These are phyloP conservation scores for Elsinoe arachidis DNA, from an alignment of 2,329 filamentous ascomycete genomes.

Conservation along the genomic window DNA sequence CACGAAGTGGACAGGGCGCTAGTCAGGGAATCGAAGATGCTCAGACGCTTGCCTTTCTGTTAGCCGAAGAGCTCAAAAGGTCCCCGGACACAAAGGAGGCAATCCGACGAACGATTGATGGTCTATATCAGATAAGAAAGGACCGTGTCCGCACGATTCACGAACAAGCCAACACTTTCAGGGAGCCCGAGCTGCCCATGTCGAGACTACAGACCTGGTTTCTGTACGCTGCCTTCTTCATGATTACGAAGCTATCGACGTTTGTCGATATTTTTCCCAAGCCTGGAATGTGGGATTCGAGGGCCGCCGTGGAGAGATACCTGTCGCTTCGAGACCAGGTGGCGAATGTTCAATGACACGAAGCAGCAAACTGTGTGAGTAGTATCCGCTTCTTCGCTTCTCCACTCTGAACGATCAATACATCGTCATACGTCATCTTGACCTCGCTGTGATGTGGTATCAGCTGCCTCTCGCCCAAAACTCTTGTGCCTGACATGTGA, in stretches of 20 bases:
- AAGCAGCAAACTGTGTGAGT: neutral
- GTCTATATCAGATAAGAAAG: conserved; percentile 2
- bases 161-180: conserved; percentile 3
- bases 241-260: conserved; percentile 8
- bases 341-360: neutral
- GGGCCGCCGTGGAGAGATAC: neutral
- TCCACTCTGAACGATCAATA: neutral
- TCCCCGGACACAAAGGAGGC: neutral
- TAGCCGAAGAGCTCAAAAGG: conserved; percentile 14
- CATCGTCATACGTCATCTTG: neutral
- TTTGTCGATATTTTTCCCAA: conserved; percentile 5
- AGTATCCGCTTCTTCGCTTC: neutral
- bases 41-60: conserved; percentile 38
- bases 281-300: neutral
- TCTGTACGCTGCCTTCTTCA: conserved; percentile 6
- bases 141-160: conserved; percentile 2
- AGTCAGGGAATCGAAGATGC: conserved; percentile 50
- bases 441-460: no score
- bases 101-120: neutral
- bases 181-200: conserved; percentile 1
- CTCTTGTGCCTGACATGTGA: neutral
- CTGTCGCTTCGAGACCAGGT: neutral
- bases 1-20: conserved; percentile 47
- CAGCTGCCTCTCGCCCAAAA: no score
- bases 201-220: neutral